These are phyloP conservation scores for Casaregolazyma suthepensis DNA, from an alignment of 1,139 yeast species.

Conservation along the genomic window DNA sequence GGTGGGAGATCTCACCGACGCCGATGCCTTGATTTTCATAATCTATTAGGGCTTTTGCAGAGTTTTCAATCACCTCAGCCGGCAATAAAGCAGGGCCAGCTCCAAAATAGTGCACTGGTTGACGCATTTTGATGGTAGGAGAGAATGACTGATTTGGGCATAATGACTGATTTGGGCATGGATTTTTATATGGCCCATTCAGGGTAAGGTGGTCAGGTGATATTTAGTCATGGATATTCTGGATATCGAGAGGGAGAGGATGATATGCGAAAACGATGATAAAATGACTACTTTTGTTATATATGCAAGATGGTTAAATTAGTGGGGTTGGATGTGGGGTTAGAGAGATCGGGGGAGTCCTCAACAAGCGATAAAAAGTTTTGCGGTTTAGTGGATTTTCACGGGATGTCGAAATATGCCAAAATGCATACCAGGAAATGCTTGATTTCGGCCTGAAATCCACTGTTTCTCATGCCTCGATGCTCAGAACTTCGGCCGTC, in stretches of 20 bases:
- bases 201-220: background rate
- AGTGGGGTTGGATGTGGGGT: background rate
- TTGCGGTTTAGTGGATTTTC: too few species aligned
- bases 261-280: background rate
- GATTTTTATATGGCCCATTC: background rate
- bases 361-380: too few species aligned
- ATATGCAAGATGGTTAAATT: background rate
- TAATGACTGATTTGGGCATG: background rate
- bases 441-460: background rate
- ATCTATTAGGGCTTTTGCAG: conserved; percentile 73
- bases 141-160: background rate
- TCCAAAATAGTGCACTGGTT: conserved; percentile 72
- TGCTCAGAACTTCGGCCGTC: conserved; percentile 69
- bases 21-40: conserved; percentile 72
- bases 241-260: background rate
- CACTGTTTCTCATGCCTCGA: background rate
- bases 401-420: too few species aligned
- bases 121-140: conserved; percentile 10
- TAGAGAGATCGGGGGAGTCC: background rate
- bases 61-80: conserved; percentile 73
- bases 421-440: background rate
- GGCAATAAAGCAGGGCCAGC: conserved; percentile 97
- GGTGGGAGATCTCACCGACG: conserved; percentile 91
- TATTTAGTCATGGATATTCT: background rate
- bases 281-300: background rate